Evolutionary conservation across 768 basidiomycete genomes (phyloP).

Genomic region (Brasilioporus rufonigricans): DNA sequence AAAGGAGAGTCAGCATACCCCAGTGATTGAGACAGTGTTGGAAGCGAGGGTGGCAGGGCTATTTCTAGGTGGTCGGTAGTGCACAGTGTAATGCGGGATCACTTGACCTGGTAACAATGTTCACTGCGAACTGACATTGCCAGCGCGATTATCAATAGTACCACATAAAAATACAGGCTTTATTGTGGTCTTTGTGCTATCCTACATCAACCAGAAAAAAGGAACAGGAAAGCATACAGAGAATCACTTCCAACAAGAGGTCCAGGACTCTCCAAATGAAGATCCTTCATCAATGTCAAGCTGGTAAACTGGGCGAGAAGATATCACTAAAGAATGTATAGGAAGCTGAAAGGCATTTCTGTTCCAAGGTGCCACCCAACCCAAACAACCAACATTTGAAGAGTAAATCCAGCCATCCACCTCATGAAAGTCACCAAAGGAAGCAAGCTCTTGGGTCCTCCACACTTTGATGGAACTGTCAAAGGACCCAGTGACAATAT

Average conservation of each 20-base stretch:
- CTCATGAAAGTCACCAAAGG: not conserved
- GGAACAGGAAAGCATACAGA: not conserved
- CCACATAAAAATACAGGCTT: not conserved
- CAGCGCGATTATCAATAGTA: too few relatives aligned
- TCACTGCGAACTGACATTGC: too few relatives aligned
- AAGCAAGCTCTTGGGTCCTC: not conserved
- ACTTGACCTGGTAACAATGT: too few relatives aligned
- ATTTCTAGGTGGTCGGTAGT: too few relatives aligned
- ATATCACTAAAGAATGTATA: not conserved
- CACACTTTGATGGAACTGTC: not conserved
- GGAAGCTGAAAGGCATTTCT: not conserved
- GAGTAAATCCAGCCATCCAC: not conserved
- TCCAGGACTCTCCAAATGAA: not conserved
- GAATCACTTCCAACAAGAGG: not conserved
- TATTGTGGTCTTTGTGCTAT: not conserved
- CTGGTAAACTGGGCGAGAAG: not conserved
- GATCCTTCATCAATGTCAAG: not conserved
- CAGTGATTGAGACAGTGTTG: too few relatives aligned
- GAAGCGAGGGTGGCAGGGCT: too few relatives aligned
- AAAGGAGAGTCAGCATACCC: too few relatives aligned
- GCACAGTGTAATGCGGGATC: too few relatives aligned
- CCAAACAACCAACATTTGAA: not conserved
- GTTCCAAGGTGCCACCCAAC: not conserved
- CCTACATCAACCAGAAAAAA: not conserved
- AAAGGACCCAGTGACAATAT: not conserved